Conservation (phyloP, 1,284 basidiomycete genomes). For the Farysia itapuensis region DNA sequence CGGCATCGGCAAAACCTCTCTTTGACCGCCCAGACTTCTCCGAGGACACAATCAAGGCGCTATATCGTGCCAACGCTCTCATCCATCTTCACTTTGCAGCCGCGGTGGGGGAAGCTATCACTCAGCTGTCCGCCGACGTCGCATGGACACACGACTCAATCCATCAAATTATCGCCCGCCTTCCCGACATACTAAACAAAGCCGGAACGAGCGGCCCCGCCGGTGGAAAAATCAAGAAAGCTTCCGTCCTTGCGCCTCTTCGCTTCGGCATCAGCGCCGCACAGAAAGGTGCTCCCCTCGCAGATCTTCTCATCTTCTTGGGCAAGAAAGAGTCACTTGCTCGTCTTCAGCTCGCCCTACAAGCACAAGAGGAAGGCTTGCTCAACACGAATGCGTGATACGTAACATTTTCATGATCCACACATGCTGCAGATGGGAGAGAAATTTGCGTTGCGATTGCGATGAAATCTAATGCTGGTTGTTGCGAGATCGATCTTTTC, state of each 20-base stretch:
- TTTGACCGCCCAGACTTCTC: slow-evolving; percentile 5
- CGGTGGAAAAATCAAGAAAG: slow-evolving; percentile 18
- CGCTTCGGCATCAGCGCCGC: slow-evolving; percentile 23
- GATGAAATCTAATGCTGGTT: too few species aligned
- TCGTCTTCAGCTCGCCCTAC: slow-evolving; percentile 4
- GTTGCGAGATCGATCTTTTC: too few species aligned
- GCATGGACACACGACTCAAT: slow-evolving; percentile 10
- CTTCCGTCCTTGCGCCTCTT: slow-evolving; percentile 23
- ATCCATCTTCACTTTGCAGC: slow-evolving; percentile 9
- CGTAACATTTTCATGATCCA: too few species aligned
- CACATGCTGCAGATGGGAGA: too few species aligned
- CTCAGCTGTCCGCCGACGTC: neutral
- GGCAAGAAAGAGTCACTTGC: slow-evolving; percentile 5
- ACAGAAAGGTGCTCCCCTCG: slow-evolving; percentile 20
- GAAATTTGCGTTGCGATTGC: too few species aligned
- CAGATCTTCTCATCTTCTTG: slow-evolving; percentile 24
- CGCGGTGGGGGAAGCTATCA: slow-evolving; percentile 4
- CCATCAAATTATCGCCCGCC: slow-evolving; percentile 7
- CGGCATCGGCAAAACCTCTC: slow-evolving; percentile 9
- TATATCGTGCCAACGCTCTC: slow-evolving; percentile 5
- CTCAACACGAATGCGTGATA: neutral
- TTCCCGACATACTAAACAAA: slow-evolving; percentile 2
- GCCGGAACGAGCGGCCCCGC: neutral
- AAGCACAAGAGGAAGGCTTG: slow-evolving; percentile 1
- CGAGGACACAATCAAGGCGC: neutral